Evolutionary conservation across 2,329 filamentous ascomycete species (phyloP), one percentile per base, ranked within the genome.

Genomic region (Ophiocordyceps robertsii): DNA sequence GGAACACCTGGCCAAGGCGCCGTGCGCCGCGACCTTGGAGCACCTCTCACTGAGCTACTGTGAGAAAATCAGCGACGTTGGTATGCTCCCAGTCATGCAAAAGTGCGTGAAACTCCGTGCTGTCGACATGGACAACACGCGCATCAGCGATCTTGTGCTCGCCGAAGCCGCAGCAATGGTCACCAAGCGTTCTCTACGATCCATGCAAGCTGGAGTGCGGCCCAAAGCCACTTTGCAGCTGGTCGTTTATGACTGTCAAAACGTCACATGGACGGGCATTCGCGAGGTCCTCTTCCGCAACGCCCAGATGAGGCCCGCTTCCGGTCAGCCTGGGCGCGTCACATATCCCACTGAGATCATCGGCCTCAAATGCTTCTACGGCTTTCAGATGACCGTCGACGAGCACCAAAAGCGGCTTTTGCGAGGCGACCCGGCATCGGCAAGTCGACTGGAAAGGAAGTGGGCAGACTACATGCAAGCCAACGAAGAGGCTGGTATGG

Each of bases 381-480:
- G 84, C 36, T 95, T 86, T 77, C 90, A 96, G 63, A 85, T 86
- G 65, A 95, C 88, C 0, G 88, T 95, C 5, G 84, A 95, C 51
- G 88, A 95, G 59, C 90, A 96, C 61, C 88, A 80, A 42, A 90
- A 89, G 64, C 77, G 89, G 4, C 85, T 95, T 1, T 61, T 94
- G 41, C 70, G 76, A 5, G 86, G 86, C 7, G 84, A 95, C 47
- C 73, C 87, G 45, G 68, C 71, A 0, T 73, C 84, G 1, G 92
- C 92, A 1, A 72, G 71, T 32, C 70, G 85, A n/a, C 69, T 96
- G 17, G 89, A 95, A 67, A 73, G 80, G 49, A 93, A 90, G 59
- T 96, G 90, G 90, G 82, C 83, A 0, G 84, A 93, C 43, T 94
- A 87, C 60, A 95, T 95, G 88, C 85, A 93, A 64, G 80, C 85